Evolutionary conservation across 2,329 filamentous ascomycete genomes (phyloP).

Genomic region (Phialophora tarda): DNA sequence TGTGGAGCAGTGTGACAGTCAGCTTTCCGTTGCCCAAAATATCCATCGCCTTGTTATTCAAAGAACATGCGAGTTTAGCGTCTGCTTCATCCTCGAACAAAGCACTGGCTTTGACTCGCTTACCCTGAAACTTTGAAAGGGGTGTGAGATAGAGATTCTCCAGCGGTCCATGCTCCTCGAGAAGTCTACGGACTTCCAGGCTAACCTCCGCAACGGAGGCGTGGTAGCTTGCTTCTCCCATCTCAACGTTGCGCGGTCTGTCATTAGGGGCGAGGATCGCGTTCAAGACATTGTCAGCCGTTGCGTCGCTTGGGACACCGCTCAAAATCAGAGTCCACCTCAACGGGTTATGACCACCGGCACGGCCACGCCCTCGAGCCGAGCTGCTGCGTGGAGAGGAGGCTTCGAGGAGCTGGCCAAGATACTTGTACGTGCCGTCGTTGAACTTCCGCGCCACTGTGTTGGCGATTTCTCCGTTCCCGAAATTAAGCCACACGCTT

Average conservation of each 20-base stretch:
- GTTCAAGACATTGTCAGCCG: constrained; percentile 31
- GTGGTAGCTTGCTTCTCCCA: constrained; percentile 31
- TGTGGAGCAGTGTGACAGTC: constrained; percentile 47
- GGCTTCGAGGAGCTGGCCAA: constrained; percentile 33
- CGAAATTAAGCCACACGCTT: constrained; percentile 39
- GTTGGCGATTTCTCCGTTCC: constrained; percentile 37
- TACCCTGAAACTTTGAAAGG: constrained; percentile 37
- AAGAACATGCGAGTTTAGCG: constrained; percentile 45
- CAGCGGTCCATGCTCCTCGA: constrained; percentile 44
- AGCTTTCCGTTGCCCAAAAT: constrained; percentile 46
- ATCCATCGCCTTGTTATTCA: constrained; percentile 44
- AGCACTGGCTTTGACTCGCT: constrained; percentile 50
- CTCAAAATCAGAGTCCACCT: constrained; percentile 39
- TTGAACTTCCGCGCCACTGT: constrained; percentile 38
- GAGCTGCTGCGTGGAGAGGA: constrained; percentile 9
- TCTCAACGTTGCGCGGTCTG: constrained; percentile 34
- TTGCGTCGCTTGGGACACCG: constrained; percentile 34
- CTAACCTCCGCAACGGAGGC: constrained; percentile 32
- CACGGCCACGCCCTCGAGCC: constrained; percentile 7
- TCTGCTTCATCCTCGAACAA: constrained; percentile 49
- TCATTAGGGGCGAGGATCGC: constrained; percentile 25
- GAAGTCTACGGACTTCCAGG: constrained; percentile 32
- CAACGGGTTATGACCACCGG: constrained; percentile 25
- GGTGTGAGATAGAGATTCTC: constrained; percentile 45
- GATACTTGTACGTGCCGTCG: constrained; percentile 34